A percentile compares a stretch with the other conserved stretches of the same genome.
These are phyloP conservation scores for Trametes polyzona DNA, from an alignment of 1,284 basidiomycete genomes.

Conservation along the genomic window DNA sequence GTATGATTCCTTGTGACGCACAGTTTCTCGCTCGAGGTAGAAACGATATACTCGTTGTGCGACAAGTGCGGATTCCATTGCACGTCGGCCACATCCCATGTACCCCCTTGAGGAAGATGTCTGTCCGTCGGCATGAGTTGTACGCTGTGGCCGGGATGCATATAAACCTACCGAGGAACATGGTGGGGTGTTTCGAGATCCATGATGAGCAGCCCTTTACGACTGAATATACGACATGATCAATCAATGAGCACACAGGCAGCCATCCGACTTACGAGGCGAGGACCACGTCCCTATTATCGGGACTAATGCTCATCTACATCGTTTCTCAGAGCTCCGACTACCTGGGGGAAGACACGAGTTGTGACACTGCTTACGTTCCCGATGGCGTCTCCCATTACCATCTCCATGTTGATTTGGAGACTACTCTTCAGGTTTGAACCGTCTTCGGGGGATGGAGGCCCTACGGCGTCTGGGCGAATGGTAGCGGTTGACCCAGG, in stretches of 20 bases:
- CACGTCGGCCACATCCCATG: constrained; percentile 95
- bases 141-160: constrained; percentile 45
- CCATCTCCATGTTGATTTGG: constrained; percentile 76
- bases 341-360: not conserved
- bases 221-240: constrained; percentile 44
- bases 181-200: constrained; percentile 89
- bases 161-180: constrained; percentile 73
- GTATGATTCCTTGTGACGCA: constrained; percentile 39
- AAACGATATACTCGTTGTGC: constrained; percentile 89
- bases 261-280: constrained; percentile 60
- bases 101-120: constrained; percentile 90
- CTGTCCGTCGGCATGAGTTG: constrained; percentile 69
- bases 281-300: constrained; percentile 78
- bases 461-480: constrained; percentile 17
- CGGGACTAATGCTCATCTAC: constrained; percentile 83
- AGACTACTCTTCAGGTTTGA: constrained; percentile 59
- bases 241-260: not conserved
- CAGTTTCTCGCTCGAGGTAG: constrained; percentile 94
- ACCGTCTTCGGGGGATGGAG: constrained; percentile 34
- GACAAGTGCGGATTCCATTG: constrained; percentile 96
- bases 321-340: not conserved
- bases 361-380: constrained; percentile 78
- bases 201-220: constrained; percentile 95
- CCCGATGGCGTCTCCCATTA: constrained; percentile 81
- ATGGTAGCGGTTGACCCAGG: constrained; percentile 22